Base-by-base conservation (phyloP, 148 eudicot genomes). In the Vaccinium myrtillus region DNA sequence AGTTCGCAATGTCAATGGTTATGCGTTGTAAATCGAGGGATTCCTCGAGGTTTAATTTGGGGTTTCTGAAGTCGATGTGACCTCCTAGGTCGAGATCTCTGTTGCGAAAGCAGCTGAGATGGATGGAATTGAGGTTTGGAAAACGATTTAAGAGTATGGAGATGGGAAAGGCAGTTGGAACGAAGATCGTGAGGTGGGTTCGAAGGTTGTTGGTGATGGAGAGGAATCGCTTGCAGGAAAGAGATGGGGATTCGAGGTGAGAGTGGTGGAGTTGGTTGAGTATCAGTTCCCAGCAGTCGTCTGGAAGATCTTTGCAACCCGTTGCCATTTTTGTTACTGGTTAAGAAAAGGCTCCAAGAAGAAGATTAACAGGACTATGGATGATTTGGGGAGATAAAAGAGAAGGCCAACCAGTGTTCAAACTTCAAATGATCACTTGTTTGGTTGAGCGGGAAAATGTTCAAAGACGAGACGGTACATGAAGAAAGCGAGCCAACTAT, bases 241-340 rank as follows among this genome's bases (percentile, higher is more conserved):
- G 83, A 18, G 95, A 90, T 61, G 86, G 73, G 19, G 93, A 83
- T 86, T 90, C 91, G 55, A 89, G 86, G 84, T 90, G 76, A 30
- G 87, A 81, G 84, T 90, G 92, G 36, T 89, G 87, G 55, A 9
- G 55, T 51, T 43, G 5, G 69, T 93, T 85, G 65, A 91, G 59
- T 10, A 93, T 93, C 84, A 87, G 87, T 25, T 90, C 93, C 96
- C 96, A 93, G 84, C 91, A 91, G 78, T 93, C 94, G 71, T 91
- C 93, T 51, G 96, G 96, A 74, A 84, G 76, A 74, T 88, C 83
- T 83, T 77, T 82, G 56, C 78, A 67, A 11, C 48, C 21, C 13
- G 5, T 27, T 43, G 59, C 67, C 59, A 86, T 81, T 4, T 55
- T 15, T 3, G 59, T 5, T 55, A 55, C 59, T 55, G 59, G 59